Percentiles rank a stretch among this genome's conserved stretches.
phyloP scores from a whole-genome alignment of 768 basidiomycete genomes.

The Paxillus ammoniavirescens region DNA sequence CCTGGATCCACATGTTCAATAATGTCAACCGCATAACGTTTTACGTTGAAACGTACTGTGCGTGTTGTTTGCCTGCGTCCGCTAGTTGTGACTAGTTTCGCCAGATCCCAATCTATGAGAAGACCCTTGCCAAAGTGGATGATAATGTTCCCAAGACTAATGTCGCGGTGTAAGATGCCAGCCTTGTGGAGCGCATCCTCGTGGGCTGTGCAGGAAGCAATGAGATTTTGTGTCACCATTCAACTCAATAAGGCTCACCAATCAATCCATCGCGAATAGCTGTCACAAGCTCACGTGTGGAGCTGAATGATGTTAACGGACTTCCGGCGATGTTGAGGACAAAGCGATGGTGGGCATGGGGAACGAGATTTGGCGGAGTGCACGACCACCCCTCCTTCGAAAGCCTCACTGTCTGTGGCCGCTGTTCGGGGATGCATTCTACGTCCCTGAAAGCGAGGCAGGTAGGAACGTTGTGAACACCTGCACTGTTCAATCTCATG shows the following conservation, averaged over 20 bases:
- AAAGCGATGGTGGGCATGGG: neutral
- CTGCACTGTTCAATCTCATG: neutral
- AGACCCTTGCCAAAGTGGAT: neutral
- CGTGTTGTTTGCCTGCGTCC: neutral
- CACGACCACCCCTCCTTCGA: neutral
- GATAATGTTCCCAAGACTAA: slow-evolving; percentile 1
- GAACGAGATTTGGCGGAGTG: neutral
- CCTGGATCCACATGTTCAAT: neutral
- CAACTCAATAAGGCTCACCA: neutral
- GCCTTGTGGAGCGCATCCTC: neutral
- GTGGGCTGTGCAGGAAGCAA: neutral
- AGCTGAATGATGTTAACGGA: neutral
- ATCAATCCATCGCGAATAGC: neutral
- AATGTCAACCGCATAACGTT: neutral
- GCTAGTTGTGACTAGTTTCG: neutral
- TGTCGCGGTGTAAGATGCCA: neutral
- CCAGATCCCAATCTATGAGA: slow-evolving; percentile 6
- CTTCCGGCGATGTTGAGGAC: neutral
- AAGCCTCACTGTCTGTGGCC: neutral
- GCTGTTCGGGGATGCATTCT: neutral
- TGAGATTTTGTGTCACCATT: neutral
- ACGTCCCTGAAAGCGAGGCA: neutral
- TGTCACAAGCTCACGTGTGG: neutral
- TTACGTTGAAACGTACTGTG: neutral
- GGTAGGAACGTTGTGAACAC: neutral